Conservation (phyloP, 148 eudicot species). For the Vaccinium darrowii region DNA sequence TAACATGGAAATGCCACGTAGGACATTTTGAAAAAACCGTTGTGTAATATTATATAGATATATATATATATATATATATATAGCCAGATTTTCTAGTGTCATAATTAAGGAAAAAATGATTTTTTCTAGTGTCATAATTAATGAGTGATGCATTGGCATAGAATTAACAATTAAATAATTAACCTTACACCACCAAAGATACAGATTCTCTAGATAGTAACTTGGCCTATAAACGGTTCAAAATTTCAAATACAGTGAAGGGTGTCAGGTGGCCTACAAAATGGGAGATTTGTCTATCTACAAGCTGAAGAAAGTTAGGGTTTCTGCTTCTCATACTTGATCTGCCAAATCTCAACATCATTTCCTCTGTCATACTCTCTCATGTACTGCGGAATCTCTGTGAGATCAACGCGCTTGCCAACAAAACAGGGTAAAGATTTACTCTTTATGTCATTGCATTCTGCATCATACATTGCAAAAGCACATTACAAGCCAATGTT, state of each 20-base stretch:
- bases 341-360: conserved; percentile 84
- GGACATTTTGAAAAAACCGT: no score
- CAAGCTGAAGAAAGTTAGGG: conserved; percentile 2
- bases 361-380: conserved; percentile 71
- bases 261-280: not conserved
- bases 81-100: no score
- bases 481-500: not conserved
- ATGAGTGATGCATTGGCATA: not conserved
- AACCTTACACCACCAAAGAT: not conserved
- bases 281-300: not conserved
- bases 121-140: no score
- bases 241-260: not conserved
- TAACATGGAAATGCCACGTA: no score
- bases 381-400: conserved; percentile 65
- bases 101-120: no score
- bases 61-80: no score
- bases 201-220: not conserved
- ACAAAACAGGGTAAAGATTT: conserved; percentile 38
- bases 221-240: not conserved
- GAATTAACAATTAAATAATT: not conserved
- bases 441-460: conserved; percentile 28
- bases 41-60: no score
- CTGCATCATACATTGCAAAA: conserved; percentile 30
- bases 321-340: conserved; percentile 37
- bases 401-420: conserved; percentile 62